A percentile compares a stretch with the other conserved stretches of the same genome.
Conservation (phyloP, 768 basidiomycete species). For the Neoboletus brunneissimus region DNA sequence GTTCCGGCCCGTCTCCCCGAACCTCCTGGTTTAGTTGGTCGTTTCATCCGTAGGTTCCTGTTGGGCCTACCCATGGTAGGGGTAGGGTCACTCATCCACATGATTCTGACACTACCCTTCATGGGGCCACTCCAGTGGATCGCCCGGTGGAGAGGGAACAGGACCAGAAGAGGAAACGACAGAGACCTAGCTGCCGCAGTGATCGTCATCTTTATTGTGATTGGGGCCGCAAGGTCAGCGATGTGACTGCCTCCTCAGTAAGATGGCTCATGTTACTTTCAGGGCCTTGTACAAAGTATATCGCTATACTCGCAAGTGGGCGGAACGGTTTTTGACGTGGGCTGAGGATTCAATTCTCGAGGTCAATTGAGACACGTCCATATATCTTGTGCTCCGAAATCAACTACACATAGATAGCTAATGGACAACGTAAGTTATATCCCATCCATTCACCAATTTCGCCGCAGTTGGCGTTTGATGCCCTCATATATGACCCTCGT, state of each 20-base stretch:
- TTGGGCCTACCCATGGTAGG: constrained; percentile 77
- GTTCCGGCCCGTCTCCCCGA: constrained; percentile 22
- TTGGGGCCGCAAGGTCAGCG: constrained; percentile 61
- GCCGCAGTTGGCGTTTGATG: constrained; percentile 66
- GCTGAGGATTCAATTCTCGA: constrained; percentile 83
- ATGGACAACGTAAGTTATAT: constrained; percentile 1
- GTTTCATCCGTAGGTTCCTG: constrained; percentile 67
- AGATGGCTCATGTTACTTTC: constrained; percentile 11
- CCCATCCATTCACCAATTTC: constrained; percentile 56
- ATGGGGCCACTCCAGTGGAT: constrained; percentile 69
- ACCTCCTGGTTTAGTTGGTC: constrained; percentile 47
- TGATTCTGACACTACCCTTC: constrained; percentile 62
- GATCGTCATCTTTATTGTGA: constrained; percentile 55
- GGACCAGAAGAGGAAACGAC: constrained; percentile 49
- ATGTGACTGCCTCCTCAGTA: not conserved
- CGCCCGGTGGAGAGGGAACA: constrained; percentile 60
- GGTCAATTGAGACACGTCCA: constrained; percentile 44
- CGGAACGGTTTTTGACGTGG: constrained; percentile 59
- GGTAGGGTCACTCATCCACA: constrained; percentile 70
- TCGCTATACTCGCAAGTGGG: constrained; percentile 53
- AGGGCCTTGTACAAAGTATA: constrained; percentile 76
- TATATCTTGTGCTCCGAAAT: constrained; percentile 9
- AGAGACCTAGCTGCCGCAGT: constrained; percentile 67
- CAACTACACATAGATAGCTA: constrained; percentile 17
- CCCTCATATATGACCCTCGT: constrained; percentile 65